Evolutionary conservation across 1,284 basidiomycete genomes (phyloP).

Genomic region (Coniophora puteana): DNA sequence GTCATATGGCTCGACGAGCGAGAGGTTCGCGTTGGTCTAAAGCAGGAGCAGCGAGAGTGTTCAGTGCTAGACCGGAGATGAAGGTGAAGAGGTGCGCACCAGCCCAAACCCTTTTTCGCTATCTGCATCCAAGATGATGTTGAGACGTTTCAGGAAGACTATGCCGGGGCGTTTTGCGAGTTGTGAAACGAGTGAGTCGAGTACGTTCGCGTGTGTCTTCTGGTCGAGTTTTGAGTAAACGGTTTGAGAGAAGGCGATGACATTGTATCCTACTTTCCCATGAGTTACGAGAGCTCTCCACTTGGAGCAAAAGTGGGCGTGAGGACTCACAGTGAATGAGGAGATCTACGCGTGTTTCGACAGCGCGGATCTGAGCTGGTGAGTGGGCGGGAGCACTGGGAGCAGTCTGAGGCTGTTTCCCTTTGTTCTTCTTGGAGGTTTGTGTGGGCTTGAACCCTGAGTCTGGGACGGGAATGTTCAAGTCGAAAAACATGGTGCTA

Average conservation of each 20-base stretch:
- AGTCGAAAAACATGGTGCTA: conserved; percentile 57
- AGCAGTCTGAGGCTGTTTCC: conserved; percentile 34
- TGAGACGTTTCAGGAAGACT: conserved; percentile 64
- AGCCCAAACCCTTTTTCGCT: conserved; percentile 81
- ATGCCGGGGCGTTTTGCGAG: conserved; percentile 54
- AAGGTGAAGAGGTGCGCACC: conserved; percentile 34
- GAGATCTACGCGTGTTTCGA: conserved; percentile 50
- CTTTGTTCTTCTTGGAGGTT: conserved; percentile 47
- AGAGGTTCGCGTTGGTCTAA: conserved; percentile 59
- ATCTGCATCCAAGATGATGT: conserved; percentile 69
- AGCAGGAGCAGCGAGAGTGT: conserved; percentile 2
- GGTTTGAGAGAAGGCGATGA: conserved; percentile 69
- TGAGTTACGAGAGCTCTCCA: conserved; percentile 15
- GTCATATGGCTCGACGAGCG: conserved; percentile 65
- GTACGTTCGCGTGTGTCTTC: conserved; percentile 59
- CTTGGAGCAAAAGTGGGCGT: not conserved
- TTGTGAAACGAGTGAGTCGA: conserved; percentile 49
- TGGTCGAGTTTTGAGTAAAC: conserved; percentile 65
- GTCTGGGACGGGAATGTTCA: conserved; percentile 46
- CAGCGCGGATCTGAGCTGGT: conserved; percentile 35
- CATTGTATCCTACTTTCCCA: conserved; percentile 74
- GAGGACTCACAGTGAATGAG: conserved; percentile 46
- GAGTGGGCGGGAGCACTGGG: conserved; percentile 28
- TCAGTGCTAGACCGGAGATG: not conserved
- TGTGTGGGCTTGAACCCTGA: conserved; percentile 13